Base-by-base conservation (phyloP, 257 asterid species). In the Solanum commersonii region DNA sequence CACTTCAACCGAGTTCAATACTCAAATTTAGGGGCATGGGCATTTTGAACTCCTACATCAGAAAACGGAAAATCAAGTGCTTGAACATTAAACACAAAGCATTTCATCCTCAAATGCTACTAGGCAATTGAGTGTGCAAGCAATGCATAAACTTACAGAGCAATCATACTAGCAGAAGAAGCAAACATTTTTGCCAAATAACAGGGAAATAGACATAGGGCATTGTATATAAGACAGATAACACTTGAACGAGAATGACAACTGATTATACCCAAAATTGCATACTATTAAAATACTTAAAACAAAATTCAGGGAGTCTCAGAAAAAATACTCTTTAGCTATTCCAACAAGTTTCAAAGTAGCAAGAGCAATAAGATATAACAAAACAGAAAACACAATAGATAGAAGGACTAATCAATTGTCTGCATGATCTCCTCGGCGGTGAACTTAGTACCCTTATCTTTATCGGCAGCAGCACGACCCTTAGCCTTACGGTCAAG, bases 401-500 rank as follows among this genome's bases (percentile, higher is more conserved):
- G 14, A 65, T 84, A 10, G 35, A 10, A 49, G 25, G 8, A 89
- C 89, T 79, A 96, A 93, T 95, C 98, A 38, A 96, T 91, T 82
- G 90, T 90, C 93, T 96, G 98, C 97, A 96, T 94, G 49, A 96
- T 91, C 85, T 95, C 97, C 89, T 94, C 97, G 0, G 97, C 91
- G 3, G 97, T 94, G 83, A 96, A 96, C 93, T 96, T 96, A 29
- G 95, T 93, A 1, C 98, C 97, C 98, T 94, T 96, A 81, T 95
- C 98, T 94, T 96, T 96, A 34, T 96, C 98, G 7, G 97, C 95
- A 6, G 95, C 96, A 20, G 96, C 98, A 20, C 98, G 92, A 13
- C 98, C 98, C 91, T 93, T 95, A 18, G 98, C 98, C 92, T 95
- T 96, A 86, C 98, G 96, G 77, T 95, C 98, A 5, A 96, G 91